Percentiles rank a stretch among this genome's conserved stretches.
These are phyloP conservation scores for Lizonia empirigonia DNA, from an alignment of 2,329 filamentous ascomycete species.

Conservation along the genomic window DNA sequence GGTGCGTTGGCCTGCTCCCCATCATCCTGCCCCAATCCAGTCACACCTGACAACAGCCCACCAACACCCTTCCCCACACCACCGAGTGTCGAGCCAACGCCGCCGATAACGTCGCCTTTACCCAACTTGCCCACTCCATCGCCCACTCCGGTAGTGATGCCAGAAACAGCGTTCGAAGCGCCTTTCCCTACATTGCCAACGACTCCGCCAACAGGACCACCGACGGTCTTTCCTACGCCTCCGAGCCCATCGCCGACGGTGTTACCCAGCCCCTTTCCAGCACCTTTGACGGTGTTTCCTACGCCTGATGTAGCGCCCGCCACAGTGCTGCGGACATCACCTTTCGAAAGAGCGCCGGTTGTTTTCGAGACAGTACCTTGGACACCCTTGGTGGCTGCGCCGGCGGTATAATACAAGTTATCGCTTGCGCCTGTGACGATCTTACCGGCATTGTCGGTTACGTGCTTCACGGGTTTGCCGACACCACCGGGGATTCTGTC, in stretches of 20 bases:
- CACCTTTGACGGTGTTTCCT: slow-evolving; percentile 44
- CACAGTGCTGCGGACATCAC: slow-evolving; percentile 49
- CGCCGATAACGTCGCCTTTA: slow-evolving; percentile 53
- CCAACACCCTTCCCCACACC: slow-evolving; percentile 49
- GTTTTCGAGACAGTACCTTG: slow-evolving; percentile 54
- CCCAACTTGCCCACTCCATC: slow-evolving; percentile 54
- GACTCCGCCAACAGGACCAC: slow-evolving; percentile 49
- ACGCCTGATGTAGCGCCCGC: slow-evolving; percentile 47
- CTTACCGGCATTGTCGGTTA: slow-evolving; percentile 51
- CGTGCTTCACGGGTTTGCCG: slow-evolving; percentile 48
- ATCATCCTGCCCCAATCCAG: slow-evolving; percentile 28
- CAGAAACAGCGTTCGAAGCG: slow-evolving; percentile 49
- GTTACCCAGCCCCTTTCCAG: slow-evolving; percentile 43
- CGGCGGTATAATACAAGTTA: slow-evolving; percentile 50
- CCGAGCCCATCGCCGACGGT: slow-evolving; percentile 49
- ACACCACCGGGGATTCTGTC: slow-evolving; percentile 43
- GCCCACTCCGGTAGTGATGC: slow-evolving; percentile 51
- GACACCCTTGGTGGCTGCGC: slow-evolving; percentile 49
- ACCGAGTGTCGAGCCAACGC: slow-evolving; percentile 50
- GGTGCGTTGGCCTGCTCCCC: slow-evolving; percentile 21
- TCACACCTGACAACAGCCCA: slow-evolving; percentile 44
- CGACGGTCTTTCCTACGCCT: slow-evolving; percentile 46
- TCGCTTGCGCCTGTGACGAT: slow-evolving; percentile 49
- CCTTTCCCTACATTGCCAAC: slow-evolving; percentile 52
- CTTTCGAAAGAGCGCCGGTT: slow-evolving; percentile 50